These are phyloP conservation scores for Linnemannia schmuckeri DNA, from an alignment of 192 early-diverging fungal genomes.

Conservation along the genomic window DNA sequence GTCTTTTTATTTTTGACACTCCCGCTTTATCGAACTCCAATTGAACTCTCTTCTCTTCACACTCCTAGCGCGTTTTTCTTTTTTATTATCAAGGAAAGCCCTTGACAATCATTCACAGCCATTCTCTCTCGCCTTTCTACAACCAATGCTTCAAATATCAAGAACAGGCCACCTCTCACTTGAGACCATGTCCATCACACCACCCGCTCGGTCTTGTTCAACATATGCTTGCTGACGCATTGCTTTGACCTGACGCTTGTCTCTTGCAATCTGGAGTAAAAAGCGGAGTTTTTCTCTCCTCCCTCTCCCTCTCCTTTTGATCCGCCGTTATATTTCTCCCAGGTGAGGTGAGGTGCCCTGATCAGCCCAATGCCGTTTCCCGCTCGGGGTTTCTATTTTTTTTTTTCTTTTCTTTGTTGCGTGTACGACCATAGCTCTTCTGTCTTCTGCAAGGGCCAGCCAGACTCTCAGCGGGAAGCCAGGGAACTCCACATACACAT, in stretches of 20 bases:
- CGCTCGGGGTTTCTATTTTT: slow-evolving; percentile 5
- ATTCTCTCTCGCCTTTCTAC: background rate
- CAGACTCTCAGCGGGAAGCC: background rate
- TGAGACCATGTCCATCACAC: background rate
- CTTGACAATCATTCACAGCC: background rate
- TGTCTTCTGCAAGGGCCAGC: background rate
- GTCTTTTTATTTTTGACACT: background rate
- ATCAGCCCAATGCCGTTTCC: background rate
- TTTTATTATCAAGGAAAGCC: background rate
- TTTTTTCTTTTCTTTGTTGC: background rate
- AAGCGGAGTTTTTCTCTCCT: background rate
- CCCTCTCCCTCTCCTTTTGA: background rate
- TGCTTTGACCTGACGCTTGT: background rate
- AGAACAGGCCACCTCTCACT: background rate
- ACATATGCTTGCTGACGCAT: background rate
- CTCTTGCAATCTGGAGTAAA: background rate
- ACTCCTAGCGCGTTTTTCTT: background rate
- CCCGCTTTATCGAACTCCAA: background rate
- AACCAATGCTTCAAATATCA: background rate
- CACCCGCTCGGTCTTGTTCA: background rate
- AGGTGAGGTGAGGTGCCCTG: background rate
- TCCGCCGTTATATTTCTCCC: background rate
- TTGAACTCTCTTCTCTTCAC: background rate
- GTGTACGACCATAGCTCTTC: background rate
- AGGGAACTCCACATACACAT: background rate